Evolutionary conservation across 441 rosid species (phyloP).

Genomic region (Eutrema salsugineum): DNA sequence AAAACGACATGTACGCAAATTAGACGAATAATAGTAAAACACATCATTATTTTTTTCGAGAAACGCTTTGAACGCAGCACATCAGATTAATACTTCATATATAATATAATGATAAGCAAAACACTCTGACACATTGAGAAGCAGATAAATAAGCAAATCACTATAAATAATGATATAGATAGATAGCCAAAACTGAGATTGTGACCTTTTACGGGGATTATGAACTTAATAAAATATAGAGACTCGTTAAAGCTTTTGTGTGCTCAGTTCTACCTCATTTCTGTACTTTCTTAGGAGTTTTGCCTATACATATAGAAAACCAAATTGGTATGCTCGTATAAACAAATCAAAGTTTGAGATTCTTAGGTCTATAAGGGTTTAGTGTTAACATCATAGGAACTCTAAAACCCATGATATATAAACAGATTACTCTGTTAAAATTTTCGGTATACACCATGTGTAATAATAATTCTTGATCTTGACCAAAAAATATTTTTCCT

Average conservation of each 20-base stretch:
- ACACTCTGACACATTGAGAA: too few species aligned
- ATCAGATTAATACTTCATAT: too few species aligned
- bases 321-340: not conserved
- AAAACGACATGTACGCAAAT: too few species aligned
- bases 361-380: constrained; percentile 1
- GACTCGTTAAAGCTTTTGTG: not conserved
- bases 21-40: too few species aligned
- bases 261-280: not conserved
- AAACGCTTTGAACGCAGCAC: too few species aligned
- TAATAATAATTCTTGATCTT: not conserved
- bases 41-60: too few species aligned
- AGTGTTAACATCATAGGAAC: not conserved
- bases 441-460: not conserved
- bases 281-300: not conserved
- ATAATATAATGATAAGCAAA: too few species aligned
- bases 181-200: too few species aligned
- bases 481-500: not conserved
- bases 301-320: not conserved
- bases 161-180: too few species aligned
- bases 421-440: not conserved
- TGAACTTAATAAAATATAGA: too few species aligned
- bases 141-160: too few species aligned
- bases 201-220: too few species aligned
- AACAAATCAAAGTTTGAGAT: not conserved
- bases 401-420: constrained; percentile 1